phyloP scores from a whole-genome alignment of 2,329 filamentous ascomycete species.

The Neurospora crassa region DNA sequence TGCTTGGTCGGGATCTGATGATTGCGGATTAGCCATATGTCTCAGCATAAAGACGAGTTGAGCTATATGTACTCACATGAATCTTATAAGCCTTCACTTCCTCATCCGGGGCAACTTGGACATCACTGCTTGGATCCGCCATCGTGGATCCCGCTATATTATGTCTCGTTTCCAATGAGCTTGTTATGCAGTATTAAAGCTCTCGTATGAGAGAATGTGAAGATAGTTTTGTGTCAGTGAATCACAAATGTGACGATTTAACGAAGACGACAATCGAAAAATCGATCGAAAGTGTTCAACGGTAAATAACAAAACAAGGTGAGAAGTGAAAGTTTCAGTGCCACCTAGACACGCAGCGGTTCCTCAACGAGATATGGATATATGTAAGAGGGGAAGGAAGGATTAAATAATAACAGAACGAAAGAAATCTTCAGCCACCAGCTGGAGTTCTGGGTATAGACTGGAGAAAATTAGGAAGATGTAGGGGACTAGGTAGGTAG shows the following conservation, averaged over 20 bases:
- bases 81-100: slow-evolving; percentile 47
- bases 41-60: not conserved
- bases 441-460: not conserved
- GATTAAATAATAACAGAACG: not conserved
- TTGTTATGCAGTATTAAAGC: not conserved
- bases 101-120: slow-evolving; percentile 26
- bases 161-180: not conserved
- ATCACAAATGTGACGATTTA: not conserved
- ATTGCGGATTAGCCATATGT: not conserved
- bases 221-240: not conserved
- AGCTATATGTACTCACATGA: slow-evolving; percentile 35
- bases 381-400: not conserved
- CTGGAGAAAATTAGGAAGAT: not conserved
- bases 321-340: not conserved
- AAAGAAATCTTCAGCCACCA: not conserved
- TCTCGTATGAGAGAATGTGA: not conserved
- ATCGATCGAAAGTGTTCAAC: not conserved
- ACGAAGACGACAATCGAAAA: not conserved
- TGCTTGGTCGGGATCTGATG: slow-evolving; percentile 55
- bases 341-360: not conserved
- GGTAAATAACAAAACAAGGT: not conserved
- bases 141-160: slow-evolving; percentile 6
- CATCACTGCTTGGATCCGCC: slow-evolving; percentile 19
- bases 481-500: not conserved
- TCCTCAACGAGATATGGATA: not conserved